These are phyloP conservation scores for Xylaria multiplex DNA, from an alignment of 2,329 filamentous ascomycete genomes.

Conservation along the genomic window DNA sequence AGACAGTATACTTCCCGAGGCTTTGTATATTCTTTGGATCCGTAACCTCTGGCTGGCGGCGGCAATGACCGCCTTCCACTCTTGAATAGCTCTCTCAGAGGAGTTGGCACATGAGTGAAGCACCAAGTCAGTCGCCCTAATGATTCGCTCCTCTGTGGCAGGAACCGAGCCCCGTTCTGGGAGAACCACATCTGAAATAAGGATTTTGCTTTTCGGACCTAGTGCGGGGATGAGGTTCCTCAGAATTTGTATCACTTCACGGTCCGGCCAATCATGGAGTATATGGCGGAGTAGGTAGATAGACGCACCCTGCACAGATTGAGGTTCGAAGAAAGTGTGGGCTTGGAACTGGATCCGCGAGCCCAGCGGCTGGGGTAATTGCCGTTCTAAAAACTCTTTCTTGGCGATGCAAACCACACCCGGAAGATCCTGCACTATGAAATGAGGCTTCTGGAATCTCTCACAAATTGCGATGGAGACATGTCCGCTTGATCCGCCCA, in stretches of 20 bases:
- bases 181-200: conserved; percentile 8
- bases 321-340: conserved; percentile 1
- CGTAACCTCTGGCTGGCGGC: too few species aligned
- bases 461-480: background rate
- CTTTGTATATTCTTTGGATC: too few species aligned
- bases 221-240: background rate
- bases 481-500: conserved; percentile 21
- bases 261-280: conserved; percentile 14
- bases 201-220: background rate
- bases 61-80: too few species aligned
- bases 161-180: background rate
- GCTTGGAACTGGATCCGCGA: conserved; percentile 7
- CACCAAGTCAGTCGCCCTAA: background rate
- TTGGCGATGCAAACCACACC: background rate
- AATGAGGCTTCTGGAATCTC: background rate
- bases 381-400: background rate
- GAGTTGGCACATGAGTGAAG: too few species aligned
- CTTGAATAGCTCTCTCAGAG: too few species aligned
- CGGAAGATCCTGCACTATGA: conserved; percentile 13
- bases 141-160: background rate
- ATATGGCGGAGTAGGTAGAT: conserved; percentile 9
- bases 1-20: too few species aligned
- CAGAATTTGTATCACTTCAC: conserved; percentile 4
- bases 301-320: background rate
- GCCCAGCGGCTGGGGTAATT: background rate